Evolutionary conservation across 192 early-diverging fungal genomes (phyloP), one percentile per base, ranked within the genome.

Genomic region (Backusella luteola): DNA sequence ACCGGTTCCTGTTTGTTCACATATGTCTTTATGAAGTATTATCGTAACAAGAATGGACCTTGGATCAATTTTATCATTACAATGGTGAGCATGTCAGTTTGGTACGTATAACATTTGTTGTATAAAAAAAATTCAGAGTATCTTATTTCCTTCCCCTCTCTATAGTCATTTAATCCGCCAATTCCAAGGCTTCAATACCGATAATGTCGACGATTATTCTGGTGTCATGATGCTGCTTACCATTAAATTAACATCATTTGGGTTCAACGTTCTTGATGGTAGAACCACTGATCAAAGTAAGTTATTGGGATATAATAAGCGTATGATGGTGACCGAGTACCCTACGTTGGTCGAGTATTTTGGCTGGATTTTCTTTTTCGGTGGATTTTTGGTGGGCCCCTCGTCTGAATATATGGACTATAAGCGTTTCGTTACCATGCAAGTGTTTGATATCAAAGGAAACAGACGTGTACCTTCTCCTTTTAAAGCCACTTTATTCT

Each of bases 171-270:
- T 39, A 46, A 21, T 39, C 70, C 85, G 89, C 17, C 87, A 90
- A 66, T 56, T 80, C 21, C 66, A 85, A 38, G 78, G 84, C 66
- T 77, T 81, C 11, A 44, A 66, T 53, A 78, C 78, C 9, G 80
- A 86, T 69, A 87, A 87, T 17, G 81, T 80, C 15, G 87, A 94
- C 79, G 96, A 99, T 84, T 86, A 93, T 69, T 94, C 97, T 9
- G 93, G 95, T 15, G 93, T 95, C 3, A 94, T 96, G 84, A 99
- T 99, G 97, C 87, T 97, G 15, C 85, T 97, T 56, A 92, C 95
- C n/a, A 96, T 97, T 74, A 97, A 97, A 77, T 78, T 96, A 68
- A 94, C 95, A 23, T 91, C 91, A n/a, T 94, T 94, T 84, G 95
- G 94, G 0, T 98, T 93, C 84, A 90, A 89, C 63, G 89, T 94